Evolutionary conservation across 2,329 filamentous ascomycete genomes (phyloP).

Genomic region (Epichloe typhina): DNA sequence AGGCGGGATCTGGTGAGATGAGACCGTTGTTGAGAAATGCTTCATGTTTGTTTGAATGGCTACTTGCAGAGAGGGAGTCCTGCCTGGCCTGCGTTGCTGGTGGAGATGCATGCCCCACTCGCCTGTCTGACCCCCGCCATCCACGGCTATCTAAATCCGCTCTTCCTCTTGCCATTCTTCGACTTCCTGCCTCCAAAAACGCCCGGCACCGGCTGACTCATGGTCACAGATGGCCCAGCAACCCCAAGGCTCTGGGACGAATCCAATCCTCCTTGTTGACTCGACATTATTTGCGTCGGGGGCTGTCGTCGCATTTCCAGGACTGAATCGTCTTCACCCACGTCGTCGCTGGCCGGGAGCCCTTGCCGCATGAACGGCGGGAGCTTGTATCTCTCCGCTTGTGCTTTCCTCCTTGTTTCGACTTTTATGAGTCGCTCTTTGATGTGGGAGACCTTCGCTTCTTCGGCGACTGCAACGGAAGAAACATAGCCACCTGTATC

Average conservation of each 20-base stretch:
- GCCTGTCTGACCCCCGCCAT: not conserved
- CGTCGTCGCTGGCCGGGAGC: constrained; percentile 6
- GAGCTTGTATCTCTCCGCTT: constrained; percentile 21
- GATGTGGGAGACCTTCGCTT: constrained; percentile 21
- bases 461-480: constrained; percentile 22
- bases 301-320: constrained; percentile 8
- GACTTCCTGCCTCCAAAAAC: constrained; percentile 31
- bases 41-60: too few species aligned
- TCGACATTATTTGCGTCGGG: constrained; percentile 21
- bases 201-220: constrained; percentile 34
- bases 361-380: constrained; percentile 17
- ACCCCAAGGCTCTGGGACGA: constrained; percentile 22
- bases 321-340: constrained; percentile 5
- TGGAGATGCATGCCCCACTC: too few species aligned
- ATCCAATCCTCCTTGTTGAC: constrained; percentile 18
- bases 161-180: constrained; percentile 31
- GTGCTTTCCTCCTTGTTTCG: constrained; percentile 20
- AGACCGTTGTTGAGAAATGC: too few species aligned
- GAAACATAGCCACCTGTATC: constrained; percentile 24
- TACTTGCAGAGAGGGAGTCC: too few species aligned
- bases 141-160: constrained; percentile 23
- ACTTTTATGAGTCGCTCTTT: constrained; percentile 20
- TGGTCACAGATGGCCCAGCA: constrained; percentile 20
- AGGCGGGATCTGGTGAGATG: too few species aligned
- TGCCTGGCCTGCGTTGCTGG: too few species aligned